Percentiles rank a stretch among this genome's conserved stretches.
Evolutionary conservation across 148 eudicot genomes (phyloP).

Genomic region (Suaeda aralocaspica): DNA sequence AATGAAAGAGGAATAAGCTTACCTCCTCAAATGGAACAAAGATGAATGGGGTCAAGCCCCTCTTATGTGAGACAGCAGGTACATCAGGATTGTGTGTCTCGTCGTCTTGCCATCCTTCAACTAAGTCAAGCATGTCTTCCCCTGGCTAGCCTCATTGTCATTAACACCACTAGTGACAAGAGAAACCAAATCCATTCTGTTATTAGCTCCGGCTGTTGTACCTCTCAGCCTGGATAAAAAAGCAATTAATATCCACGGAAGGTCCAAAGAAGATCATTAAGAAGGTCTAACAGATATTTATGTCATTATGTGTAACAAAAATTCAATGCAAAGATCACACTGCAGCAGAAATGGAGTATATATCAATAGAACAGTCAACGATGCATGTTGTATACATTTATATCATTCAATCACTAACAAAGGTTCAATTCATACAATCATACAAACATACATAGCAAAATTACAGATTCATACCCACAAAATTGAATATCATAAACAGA

Average conservation of each 20-base stretch:
- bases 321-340: neutral
- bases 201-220: conserved; percentile 79
- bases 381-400: neutral
- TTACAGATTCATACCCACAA: neutral
- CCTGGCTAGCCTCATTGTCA: conserved; percentile 50
- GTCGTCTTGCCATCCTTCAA: conserved; percentile 87
- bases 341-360: no score
- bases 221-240: conserved; percentile 84
- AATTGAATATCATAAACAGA: neutral
- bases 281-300: neutral
- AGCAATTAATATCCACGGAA: neutral
- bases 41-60: conserved; percentile 85
- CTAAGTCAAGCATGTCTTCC: conserved; percentile 76
- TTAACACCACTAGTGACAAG: conserved; percentile 83
- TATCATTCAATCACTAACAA: neutral
- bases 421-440: no score
- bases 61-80: conserved; percentile 79
- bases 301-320: neutral
- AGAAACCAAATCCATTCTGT: conserved; percentile 79
- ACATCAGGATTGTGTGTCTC: conserved; percentile 94
- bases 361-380: neutral
- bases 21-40: conserved; percentile 96
- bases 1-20: neutral
- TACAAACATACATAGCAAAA: neutral
- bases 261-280: neutral